Evolutionary conservation across 2,329 filamentous ascomycete species (phyloP).

Genomic region (Exophiala lecanii-corni): DNA sequence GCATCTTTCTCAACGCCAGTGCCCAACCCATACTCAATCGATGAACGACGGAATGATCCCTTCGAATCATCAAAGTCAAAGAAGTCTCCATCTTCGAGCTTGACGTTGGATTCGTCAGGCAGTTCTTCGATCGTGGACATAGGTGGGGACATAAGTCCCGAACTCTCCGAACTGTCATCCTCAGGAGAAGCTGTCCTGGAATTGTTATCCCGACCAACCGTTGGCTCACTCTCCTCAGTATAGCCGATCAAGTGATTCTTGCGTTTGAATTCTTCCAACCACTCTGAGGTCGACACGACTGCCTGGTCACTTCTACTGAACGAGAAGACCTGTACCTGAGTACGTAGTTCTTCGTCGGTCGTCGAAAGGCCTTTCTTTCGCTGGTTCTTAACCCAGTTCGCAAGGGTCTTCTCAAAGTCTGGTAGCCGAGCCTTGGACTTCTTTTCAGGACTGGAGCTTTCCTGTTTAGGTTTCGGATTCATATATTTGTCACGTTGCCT

Average conservation of each 20-base stretch:
- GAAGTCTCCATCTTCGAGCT: slow-evolving; percentile 55
- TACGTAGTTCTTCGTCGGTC: slow-evolving; percentile 25
- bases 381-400: slow-evolving; percentile 80
- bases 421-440: slow-evolving; percentile 78
- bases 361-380: slow-evolving; percentile 60
- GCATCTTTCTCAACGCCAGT: slow-evolving; percentile 55
- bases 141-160: slow-evolving; percentile 64
- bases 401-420: slow-evolving; percentile 86
- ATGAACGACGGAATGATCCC: slow-evolving; percentile 62
- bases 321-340: slow-evolving; percentile 25
- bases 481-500: slow-evolving; percentile 94
- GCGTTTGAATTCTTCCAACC: slow-evolving; percentile 94
- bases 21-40: slow-evolving; percentile 45
- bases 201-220: slow-evolving; percentile 31
- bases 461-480: slow-evolving; percentile 57
- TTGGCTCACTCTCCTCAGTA: slow-evolving; percentile 41
- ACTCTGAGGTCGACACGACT: slow-evolving; percentile 58
- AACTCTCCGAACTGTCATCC: slow-evolving; percentile 62
- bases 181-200: slow-evolving; percentile 53
- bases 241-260: slow-evolving; percentile 66
- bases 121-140: slow-evolving; percentile 66
- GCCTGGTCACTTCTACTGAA: slow-evolving; percentile 27
- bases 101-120: slow-evolving; percentile 44
- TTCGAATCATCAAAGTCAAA: slow-evolving; percentile 54
- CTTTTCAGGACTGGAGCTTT: slow-evolving; percentile 73